Evolutionary conservation across 208 protist genomes (phyloP).

Genomic region (Leptomonas seymouri): DNA sequence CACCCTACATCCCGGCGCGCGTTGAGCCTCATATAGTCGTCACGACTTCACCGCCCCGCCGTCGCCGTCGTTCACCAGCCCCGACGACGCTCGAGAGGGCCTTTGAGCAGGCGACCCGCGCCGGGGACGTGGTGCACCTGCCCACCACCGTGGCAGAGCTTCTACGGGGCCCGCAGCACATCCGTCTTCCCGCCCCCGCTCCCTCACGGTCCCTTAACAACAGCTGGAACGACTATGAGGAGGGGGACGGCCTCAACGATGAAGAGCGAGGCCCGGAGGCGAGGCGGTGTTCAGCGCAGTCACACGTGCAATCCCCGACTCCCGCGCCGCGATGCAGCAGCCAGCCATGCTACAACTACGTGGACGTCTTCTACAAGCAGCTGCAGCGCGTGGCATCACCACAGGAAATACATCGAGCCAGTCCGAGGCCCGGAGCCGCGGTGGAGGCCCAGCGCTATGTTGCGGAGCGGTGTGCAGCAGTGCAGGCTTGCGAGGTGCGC

Average conservation of each 20-base stretch:
- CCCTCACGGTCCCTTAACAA: neutral
- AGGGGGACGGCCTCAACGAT: too few species aligned
- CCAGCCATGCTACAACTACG: constrained; percentile 22
- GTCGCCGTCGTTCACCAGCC: neutral
- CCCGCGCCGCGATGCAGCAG: too few species aligned
- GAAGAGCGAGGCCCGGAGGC: too few species aligned
- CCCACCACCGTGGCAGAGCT: constrained; percentile 30
- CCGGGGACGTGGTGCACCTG: constrained; percentile 32
- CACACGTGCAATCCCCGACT: too few species aligned
- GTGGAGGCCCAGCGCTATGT: neutral
- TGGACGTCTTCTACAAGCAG: constrained; percentile 24
- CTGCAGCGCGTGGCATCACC: neutral
- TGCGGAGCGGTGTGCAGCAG: constrained; percentile 16
- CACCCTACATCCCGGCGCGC: constrained; percentile 6
- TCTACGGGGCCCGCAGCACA: constrained; percentile 33
- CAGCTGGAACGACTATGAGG: neutral
- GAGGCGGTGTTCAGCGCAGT: too few species aligned
- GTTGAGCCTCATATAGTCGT: constrained; percentile 5
- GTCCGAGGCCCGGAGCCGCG: neutral
- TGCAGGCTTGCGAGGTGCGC: constrained; percentile 12
- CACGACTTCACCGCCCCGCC: constrained; percentile 16
- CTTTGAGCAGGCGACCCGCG: constrained; percentile 10
- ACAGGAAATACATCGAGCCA: neutral
- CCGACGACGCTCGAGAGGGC: constrained; percentile 10
- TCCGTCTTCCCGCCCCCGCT: constrained; percentile 4